A percentile compares a stretch with the other conserved stretches of the same genome.
phyloP scores from a whole-genome alignment of 345 rosid genomes.

The Hibiscus tridactylites region DNA sequence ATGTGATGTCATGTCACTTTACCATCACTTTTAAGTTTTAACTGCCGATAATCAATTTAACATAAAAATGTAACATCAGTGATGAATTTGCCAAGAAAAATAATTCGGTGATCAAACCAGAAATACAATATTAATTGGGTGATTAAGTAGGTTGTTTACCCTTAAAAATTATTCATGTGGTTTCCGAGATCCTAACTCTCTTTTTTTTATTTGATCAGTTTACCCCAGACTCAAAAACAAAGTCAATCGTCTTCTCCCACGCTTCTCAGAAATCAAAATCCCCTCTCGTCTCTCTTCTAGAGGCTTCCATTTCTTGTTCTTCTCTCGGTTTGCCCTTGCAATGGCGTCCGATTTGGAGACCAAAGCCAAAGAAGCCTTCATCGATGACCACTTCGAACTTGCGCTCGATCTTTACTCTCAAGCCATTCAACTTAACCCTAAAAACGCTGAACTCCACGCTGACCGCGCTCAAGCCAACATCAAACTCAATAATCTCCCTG shows the following conservation, averaged over 20 bases:
- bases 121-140: too few species aligned
- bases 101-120: too few species aligned
- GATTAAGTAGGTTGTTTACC: too few species aligned
- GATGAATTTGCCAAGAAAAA: too few species aligned
- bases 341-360: slow-evolving; percentile 67
- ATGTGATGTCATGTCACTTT: too few species aligned
- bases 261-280: neutral
- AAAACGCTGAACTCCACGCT: slow-evolving; percentile 56
- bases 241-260: slow-evolving; percentile 1
- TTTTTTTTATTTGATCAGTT: too few species aligned
- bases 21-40: too few species aligned
- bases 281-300: slow-evolving; percentile 7
- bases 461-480: slow-evolving; percentile 92
- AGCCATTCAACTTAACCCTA: slow-evolving; percentile 66
- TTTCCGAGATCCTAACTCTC: too few species aligned
- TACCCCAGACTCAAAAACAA: too few species aligned
- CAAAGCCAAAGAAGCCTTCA: slow-evolving; percentile 80
- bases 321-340: neutral
- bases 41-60: too few species aligned
- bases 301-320: neutral
- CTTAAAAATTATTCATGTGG: too few species aligned
- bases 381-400: slow-evolving; percentile 83
- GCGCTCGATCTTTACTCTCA: slow-evolving; percentile 72
- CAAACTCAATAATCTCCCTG: slow-evolving; percentile 61
- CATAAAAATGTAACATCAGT: too few species aligned